Evolutionary conservation across 495 filamentous ascomycete genomes (phyloP).

Genomic region (Hypoxylon rickii): DNA sequence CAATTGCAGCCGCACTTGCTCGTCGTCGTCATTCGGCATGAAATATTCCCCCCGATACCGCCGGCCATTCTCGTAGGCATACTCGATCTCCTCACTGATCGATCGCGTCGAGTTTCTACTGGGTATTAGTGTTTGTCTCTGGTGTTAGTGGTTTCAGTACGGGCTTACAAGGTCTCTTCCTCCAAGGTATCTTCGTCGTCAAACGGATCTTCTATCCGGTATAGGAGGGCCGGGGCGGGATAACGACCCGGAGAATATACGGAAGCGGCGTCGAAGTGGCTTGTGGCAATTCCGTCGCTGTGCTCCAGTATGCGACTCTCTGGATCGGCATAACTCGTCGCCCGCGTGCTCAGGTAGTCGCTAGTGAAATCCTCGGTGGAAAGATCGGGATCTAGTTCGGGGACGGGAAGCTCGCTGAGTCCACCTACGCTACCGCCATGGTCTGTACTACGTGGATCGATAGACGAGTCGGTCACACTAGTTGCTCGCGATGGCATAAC

Average conservation of each 20-base stretch:
- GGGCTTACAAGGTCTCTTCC: conserved; percentile 50
- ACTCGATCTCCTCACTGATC: conserved; percentile 60
- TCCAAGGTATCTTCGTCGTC: conserved; percentile 43
- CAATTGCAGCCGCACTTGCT: conserved; percentile 72
- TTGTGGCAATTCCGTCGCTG: conserved; percentile 28
- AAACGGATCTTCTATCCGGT: conserved; percentile 33
- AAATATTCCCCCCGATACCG: conserved; percentile 71
- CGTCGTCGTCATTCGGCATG: conserved; percentile 76
- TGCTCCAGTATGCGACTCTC: conserved; percentile 23
- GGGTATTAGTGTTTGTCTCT: conserved; percentile 5
- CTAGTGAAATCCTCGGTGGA: conserved; percentile 40
- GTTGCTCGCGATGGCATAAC: conserved; percentile 36
- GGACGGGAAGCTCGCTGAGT: conserved; percentile 33
- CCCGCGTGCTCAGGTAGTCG: conserved; percentile 37
- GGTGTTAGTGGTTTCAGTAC: neutral
- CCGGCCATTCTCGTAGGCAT: conserved; percentile 65
- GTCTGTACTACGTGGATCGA: conserved; percentile 24
- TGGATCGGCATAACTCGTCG: conserved; percentile 26
- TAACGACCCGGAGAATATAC: conserved; percentile 42
- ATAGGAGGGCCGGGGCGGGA: conserved; percentile 35
- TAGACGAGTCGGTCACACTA: conserved; percentile 30
- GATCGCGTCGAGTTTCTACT: conserved; percentile 55
- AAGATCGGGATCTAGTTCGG: conserved; percentile 37
- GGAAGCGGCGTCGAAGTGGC: conserved; percentile 31
- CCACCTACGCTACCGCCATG: conserved; percentile 16